These are phyloP conservation scores for Pseudocercospora macadamiae DNA, from an alignment of 2,329 filamentous ascomycete genomes.

Conservation along the genomic window DNA sequence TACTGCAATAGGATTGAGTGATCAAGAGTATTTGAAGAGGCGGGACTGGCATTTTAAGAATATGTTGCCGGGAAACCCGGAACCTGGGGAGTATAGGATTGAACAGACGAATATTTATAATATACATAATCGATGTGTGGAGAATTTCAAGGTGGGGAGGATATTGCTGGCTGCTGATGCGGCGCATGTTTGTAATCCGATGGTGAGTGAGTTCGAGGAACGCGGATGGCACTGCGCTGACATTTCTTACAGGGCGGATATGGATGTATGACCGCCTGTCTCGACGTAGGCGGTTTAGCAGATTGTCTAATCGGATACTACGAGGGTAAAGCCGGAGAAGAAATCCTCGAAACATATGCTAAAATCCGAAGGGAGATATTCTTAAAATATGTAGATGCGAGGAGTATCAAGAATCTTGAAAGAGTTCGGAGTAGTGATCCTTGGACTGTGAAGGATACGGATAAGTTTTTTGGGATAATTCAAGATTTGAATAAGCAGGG, in stretches of 20 bases:
- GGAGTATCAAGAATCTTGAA: conserved; percentile 30
- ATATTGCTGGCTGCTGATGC: conserved; percentile 45
- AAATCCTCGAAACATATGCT: conserved; percentile 41
- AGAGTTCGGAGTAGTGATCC: conserved; percentile 27
- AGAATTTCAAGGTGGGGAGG: conserved; percentile 37
- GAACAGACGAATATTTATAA: conserved; percentile 45
- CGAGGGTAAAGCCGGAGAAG: conserved; percentile 26
- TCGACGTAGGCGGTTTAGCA: conserved; percentile 32
- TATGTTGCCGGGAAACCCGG: conserved; percentile 31
- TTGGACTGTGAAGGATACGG: conserved; percentile 31
- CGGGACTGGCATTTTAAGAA: conserved; percentile 28
- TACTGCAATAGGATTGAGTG: conserved; percentile 33
- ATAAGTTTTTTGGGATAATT: conserved; percentile 31
- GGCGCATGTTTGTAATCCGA: conserved; percentile 43
- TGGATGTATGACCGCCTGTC: conserved; percentile 31
- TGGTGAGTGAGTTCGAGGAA: conserved; percentile 13
- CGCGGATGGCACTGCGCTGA: too few species aligned
- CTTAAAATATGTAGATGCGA: conserved; percentile 38
- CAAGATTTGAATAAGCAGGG: conserved; percentile 27
- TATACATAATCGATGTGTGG: conserved; percentile 44
- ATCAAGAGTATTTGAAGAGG: conserved; percentile 30
- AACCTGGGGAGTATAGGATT: conserved; percentile 37
- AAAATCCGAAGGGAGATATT: conserved; percentile 41
- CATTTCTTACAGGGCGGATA: too few species aligned
- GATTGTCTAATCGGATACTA: conserved; percentile 31